Evolutionary conservation across 805 yeast genomes (phyloP).

Genomic region (Saccharomycopsis schoenii): DNA sequence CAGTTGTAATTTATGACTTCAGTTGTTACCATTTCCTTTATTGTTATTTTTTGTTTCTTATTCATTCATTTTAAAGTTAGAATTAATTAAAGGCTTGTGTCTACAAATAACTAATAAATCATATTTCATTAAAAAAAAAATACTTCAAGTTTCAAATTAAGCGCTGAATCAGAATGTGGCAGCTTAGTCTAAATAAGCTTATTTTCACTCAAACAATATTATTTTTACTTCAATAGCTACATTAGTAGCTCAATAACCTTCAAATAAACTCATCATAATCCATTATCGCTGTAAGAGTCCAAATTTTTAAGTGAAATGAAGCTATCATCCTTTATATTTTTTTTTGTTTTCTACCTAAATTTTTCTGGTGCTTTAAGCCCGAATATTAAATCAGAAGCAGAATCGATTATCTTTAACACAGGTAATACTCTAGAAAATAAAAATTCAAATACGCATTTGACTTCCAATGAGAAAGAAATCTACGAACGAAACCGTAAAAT

Average conservation of each 20-base stretch:
- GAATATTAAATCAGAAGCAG: not conserved
- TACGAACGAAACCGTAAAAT: constrained; percentile 2
- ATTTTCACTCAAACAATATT: too few species aligned
- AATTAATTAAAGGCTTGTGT: too few species aligned
- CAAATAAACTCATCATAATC: too few species aligned
- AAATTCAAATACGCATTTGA: not conserved
- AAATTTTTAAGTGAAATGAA: too few species aligned
- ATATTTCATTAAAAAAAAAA: not conserved
- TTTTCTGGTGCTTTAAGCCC: not conserved
- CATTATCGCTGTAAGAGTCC: too few species aligned
- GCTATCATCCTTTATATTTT: not conserved
- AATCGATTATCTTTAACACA: not conserved
- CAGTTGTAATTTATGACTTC: too few species aligned
- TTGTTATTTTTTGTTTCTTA: too few species aligned
- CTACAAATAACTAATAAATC: too few species aligned
- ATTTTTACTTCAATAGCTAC: too few species aligned
- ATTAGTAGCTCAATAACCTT: too few species aligned
- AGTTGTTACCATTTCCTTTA: too few species aligned
- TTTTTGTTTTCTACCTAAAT: not conserved
- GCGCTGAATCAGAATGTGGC: not conserved
- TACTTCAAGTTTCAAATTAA: not conserved
- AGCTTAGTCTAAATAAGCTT: not conserved
- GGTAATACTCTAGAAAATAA: not conserved
- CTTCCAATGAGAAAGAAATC: not conserved
- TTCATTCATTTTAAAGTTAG: too few species aligned